Percentiles rank a stretch among this genome's conserved stretches.
phyloP scores from a whole-genome alignment of 2,329 filamentous ascomycete species.

The Didymella pomorum region DNA sequence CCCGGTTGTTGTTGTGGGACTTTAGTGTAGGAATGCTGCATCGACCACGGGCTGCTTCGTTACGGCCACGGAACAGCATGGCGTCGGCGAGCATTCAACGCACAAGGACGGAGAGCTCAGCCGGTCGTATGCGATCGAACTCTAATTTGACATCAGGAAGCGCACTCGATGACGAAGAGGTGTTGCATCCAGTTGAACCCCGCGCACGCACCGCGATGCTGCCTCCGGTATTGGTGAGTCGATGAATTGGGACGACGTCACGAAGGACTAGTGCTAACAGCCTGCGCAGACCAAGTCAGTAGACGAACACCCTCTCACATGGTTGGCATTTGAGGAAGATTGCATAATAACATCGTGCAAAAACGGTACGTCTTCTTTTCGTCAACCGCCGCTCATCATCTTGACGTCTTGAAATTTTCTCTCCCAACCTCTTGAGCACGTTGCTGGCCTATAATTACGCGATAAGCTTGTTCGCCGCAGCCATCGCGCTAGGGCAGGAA shows the following conservation, averaged over 20 bases:
- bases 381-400: conserved; percentile 9
- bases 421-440: conserved; percentile 17
- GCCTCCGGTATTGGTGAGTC: conserved; percentile 84
- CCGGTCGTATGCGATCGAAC: conserved; percentile 72
- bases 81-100: conserved; percentile 56
- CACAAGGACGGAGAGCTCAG: conserved; percentile 68
- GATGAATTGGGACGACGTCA: conserved; percentile 13
- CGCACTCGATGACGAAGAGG: conserved; percentile 67
- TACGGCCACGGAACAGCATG: conserved; percentile 64
- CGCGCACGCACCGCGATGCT: conserved; percentile 82
- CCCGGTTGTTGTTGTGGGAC: conserved; percentile 91
- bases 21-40: conserved; percentile 97
- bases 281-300: conserved; percentile 74
- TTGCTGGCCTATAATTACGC: conserved; percentile 12
- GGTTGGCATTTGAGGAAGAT: conserved; percentile 92
- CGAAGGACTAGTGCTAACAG: conserved; percentile 8
- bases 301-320: conserved; percentile 85
- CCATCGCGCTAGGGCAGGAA: conserved; percentile 21
- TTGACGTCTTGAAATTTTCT: conserved; percentile 13
- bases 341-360: conserved; percentile 92
- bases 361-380: conserved; percentile 69
- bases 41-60: conserved; percentile 76
- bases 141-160: conserved; percentile 67
- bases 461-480: conserved; percentile 19
- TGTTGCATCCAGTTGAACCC: conserved; percentile 85